phyloP scores from a whole-genome alignment of 805 yeast genomes.

The Cyberlindnera mrakii region DNA sequence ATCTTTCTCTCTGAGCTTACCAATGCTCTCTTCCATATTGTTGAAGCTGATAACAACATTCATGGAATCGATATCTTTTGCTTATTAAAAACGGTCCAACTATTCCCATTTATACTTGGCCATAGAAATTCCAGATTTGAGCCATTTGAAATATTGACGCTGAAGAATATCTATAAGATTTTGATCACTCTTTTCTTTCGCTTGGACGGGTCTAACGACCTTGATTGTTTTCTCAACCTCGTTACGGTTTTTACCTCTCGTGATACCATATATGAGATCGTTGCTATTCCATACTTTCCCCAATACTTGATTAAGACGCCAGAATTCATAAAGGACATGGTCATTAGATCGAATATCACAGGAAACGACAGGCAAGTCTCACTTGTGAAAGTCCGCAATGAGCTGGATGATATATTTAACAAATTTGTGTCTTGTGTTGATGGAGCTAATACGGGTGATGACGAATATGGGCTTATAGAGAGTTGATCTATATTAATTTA shows the following conservation, averaged over 20 bases:
- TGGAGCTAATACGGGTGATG: slow-evolving; percentile 1
- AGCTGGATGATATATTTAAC: slow-evolving; percentile 7
- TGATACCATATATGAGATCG: slow-evolving; percentile 5
- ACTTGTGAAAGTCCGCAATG: neutral
- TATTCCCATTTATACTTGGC: slow-evolving; percentile 12
- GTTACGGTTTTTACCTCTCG: slow-evolving; percentile 9
- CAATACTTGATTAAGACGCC: slow-evolving; percentile 15
- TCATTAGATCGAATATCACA: slow-evolving; percentile 12
- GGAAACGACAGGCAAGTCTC: slow-evolving; percentile 1
- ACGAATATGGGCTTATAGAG: slow-evolving; percentile 1
- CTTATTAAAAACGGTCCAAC: slow-evolving; percentile 10
- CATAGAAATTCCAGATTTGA: slow-evolving; percentile 13
- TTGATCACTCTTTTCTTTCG: slow-evolving; percentile 3
- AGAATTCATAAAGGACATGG: slow-evolving; percentile 9
- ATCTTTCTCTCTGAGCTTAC: slow-evolving; percentile 11
- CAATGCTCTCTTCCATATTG: slow-evolving; percentile 3
- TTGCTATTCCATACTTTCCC: slow-evolving; percentile 3
- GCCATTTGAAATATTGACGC: slow-evolving; percentile 10
- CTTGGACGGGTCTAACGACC: slow-evolving; percentile 18
- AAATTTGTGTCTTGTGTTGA: slow-evolving; percentile 6
- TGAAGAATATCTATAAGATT: slow-evolving; percentile 10
- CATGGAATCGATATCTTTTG: slow-evolving; percentile 13
- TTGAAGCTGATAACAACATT: slow-evolving; percentile 12
- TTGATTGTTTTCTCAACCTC: slow-evolving; percentile 6
- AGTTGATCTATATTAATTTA: neutral